phyloP scores from a whole-genome alignment of 345 rosid genomes.

The Mercurialis annua region DNA sequence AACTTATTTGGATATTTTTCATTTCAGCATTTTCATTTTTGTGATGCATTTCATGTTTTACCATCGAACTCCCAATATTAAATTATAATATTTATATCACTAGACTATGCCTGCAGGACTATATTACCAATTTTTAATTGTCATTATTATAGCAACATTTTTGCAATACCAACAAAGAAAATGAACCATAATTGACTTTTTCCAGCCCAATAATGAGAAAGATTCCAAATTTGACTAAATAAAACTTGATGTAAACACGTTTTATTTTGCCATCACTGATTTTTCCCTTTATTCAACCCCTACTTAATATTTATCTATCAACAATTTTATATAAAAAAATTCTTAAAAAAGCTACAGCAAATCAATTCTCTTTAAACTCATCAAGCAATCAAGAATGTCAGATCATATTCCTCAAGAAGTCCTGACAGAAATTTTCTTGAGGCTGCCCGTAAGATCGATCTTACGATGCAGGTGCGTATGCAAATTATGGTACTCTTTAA shows the following conservation, averaged over 20 bases:
- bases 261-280: not conserved
- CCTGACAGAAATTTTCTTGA: slow-evolving; percentile 5
- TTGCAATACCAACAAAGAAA: not conserved
- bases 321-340: not conserved
- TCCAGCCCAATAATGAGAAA: not conserved
- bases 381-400: not conserved
- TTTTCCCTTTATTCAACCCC: not conserved
- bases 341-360: not conserved
- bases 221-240: slow-evolving; percentile 3
- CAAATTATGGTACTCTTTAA: slow-evolving; percentile 17
- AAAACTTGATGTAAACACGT: not conserved
- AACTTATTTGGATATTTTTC: too few species aligned
- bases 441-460: slow-evolving; percentile 12
- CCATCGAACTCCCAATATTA: too few species aligned
- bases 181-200: not conserved
- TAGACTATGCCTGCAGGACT: too few species aligned
- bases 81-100: too few species aligned
- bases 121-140: too few species aligned
- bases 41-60: too few species aligned
- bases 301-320: not conserved
- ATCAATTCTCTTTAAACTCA: not conserved
- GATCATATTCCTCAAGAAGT: slow-evolving; percentile 10
- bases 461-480: slow-evolving; percentile 2
- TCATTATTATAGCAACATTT: too few species aligned
- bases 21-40: too few species aligned